Evolutionary conservation across 768 basidiomycete genomes (phyloP), one percentile per base, ranked within the genome.

Genomic region (Ramaria sp.): DNA sequence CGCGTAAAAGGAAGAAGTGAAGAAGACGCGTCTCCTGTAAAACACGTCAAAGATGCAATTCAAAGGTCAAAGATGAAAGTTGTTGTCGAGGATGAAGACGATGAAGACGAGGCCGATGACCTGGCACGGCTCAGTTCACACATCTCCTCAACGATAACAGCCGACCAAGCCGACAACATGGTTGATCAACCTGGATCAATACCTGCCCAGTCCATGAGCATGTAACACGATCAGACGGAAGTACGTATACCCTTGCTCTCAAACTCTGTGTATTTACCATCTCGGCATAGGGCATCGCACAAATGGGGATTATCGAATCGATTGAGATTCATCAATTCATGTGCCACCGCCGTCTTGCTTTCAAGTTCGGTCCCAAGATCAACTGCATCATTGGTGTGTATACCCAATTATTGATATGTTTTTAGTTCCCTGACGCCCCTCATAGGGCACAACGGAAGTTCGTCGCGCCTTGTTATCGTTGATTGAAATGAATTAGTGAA

Each of bases 301-400:
- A 94, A 51, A 80, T 85, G 63, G 95, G 94, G 4, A 84, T 97
- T 62, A 88, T 97, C 59, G 86, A 91, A 63, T 76, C 78, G 34
- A 79, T 96, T 43, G 86, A 92, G 65, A 82, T 91, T 80, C 78
- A 83, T 65, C 86, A 97, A 66, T 98, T 98, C 72, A 95, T 98
- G 93, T 96, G 93, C 69, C 94, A 98, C 71, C 78, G 83, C 67
- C 84, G 78, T 69, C 75, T 93, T 46, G 83, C 78, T 1, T 90
- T 96, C 70, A 77, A 79, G 1, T 91, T 98, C 61, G 91, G 92
- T 0, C 86, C 88, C 7, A 91, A 94, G 68, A 89, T 99, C 66
- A 99, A 98, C 71, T 98, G 98, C 66, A 89, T 99, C 63, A 95
- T 95, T 39, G 92, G 91, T 84, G 63, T 41, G 79, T 63, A 1